Evolutionary conservation across 1,139 yeast genomes (phyloP).

Genomic region (Candida sojae): DNA sequence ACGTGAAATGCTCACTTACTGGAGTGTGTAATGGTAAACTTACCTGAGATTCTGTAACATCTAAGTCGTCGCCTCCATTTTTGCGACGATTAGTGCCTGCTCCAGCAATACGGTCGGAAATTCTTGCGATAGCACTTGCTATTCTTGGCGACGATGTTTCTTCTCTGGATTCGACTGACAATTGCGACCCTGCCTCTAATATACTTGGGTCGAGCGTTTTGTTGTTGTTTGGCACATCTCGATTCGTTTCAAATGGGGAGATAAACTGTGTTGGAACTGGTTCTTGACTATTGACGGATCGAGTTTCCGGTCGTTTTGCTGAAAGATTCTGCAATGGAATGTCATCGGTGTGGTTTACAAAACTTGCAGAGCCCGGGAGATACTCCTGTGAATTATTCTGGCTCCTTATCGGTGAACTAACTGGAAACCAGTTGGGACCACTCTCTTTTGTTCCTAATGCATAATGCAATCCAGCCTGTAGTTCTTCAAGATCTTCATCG

Average conservation of each 20-base stretch:
- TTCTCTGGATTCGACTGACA: constrained; percentile 8
- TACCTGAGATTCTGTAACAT: constrained; percentile 4
- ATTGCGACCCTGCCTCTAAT: constrained; percentile 16
- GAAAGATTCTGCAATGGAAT: constrained; percentile 20
- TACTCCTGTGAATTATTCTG: neutral
- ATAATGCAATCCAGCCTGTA: constrained; percentile 37
- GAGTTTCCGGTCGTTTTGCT: neutral
- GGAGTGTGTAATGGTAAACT: constrained; percentile 11
- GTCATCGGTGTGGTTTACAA: constrained; percentile 18
- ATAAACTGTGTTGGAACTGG: neutral
- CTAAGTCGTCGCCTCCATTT: constrained; percentile 3
- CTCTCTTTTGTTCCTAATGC: constrained; percentile 36
- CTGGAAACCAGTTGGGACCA: constrained; percentile 36
- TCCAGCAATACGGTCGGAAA: constrained; percentile 49
- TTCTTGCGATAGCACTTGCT: constrained; percentile 32
- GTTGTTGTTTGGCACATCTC: neutral
- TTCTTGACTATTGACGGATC: neutral
- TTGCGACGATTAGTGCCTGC: constrained; percentile 18
- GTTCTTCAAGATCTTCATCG: constrained; percentile 33
- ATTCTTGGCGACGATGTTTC: constrained; percentile 22
- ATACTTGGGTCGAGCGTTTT: constrained; percentile 6
- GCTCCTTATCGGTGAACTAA: constrained; percentile 13
- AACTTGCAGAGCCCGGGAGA: neutral
- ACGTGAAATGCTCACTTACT: constrained; percentile 10
- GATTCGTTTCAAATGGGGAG: constrained; percentile 6